Base-by-base conservation (phyloP, 1,284 basidiomycete species). In the Tilletia indica region DNA sequence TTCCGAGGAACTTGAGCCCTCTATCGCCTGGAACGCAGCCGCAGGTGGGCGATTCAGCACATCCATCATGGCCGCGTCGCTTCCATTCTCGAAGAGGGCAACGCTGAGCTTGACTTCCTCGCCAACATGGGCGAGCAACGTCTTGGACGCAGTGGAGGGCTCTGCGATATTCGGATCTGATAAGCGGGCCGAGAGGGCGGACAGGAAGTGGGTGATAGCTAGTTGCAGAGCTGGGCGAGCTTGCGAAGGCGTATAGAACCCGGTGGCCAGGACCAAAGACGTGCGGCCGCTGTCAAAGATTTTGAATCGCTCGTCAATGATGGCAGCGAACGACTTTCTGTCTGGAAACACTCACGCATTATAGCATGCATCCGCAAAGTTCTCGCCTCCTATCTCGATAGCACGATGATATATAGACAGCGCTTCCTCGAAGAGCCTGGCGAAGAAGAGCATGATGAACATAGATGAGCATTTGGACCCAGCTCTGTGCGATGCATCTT, bases 381-480 rank as follows among this genome's bases (percentile, higher is more conserved):
- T 63, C 25, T 63, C 58, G 9, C 58, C 58, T 5, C 58, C 58
- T 0, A 63, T n/a, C 36, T 63, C 19, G 19, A 63, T 19, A 19
- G 58, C 58, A 16, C 21, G 25, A 31, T 31, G 25, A 63, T 63
- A 63, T 9, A 63, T 9, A 14, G 8, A 12, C 21, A 63, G 19
- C 21, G 58, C 58, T 31, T 63, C 58, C 36, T 63, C 58, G 19
- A 63, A 36, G 19, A 63, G 58, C 58, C 58, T 63, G 58, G 25
- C 9, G 4, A 63, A 38, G 14, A 9, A 63, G 51, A 31, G 58
- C 58, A 31, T 31, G 25, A 31, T 31, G 25, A 31, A 31, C 25
- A 31, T 31, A 31, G 0, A 31, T 31, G 25, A 31, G 25, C 25
- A 31, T 31, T 31, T 1, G 25, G 25, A 31, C 25, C 25, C 2